Evolutionary conservation across 1,284 basidiomycete species (phyloP).

Genomic region (Afroboletus lepidellus): DNA sequence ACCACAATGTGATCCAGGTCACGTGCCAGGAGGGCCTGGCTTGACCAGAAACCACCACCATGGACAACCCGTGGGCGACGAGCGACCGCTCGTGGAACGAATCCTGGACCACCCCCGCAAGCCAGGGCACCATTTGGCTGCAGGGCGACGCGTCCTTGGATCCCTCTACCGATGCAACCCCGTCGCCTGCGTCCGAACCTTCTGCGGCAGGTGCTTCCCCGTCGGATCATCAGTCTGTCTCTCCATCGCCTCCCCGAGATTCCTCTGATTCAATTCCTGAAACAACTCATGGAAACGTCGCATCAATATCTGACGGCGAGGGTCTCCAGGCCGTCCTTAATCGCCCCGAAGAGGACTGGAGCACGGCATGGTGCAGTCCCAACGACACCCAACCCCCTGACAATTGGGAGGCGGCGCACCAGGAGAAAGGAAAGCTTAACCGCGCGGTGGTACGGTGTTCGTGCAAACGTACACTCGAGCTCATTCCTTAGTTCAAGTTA

Average conservation of each 20-base stretch:
- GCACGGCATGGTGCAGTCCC: slow-evolving; percentile 38
- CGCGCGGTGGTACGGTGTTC: slow-evolving; percentile 52
- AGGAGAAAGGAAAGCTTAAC: slow-evolving; percentile 57
- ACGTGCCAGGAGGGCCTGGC: neutral
- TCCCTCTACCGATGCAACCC: neutral
- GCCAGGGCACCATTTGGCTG: neutral
- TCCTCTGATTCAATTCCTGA: neutral
- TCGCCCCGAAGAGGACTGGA: slow-evolving; percentile 46
- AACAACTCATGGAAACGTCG: neutral
- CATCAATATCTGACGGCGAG: neutral
- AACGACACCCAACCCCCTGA: slow-evolving; percentile 39
- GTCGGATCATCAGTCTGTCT: slow-evolving; percentile 5
- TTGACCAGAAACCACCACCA: neutral
- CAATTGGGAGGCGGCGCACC: slow-evolving; percentile 67
- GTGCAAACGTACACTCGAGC: slow-evolving; percentile 12
- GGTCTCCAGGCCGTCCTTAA: slow-evolving; percentile 27
- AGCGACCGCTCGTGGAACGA: neutral
- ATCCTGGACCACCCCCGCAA: neutral
- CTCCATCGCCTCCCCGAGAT: neutral
- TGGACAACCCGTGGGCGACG: slow-evolving; percentile 6
- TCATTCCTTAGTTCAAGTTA: slow-evolving; percentile 35
- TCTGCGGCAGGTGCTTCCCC: neutral
- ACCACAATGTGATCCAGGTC: slow-evolving; percentile 3
- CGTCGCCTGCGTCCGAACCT: neutral
- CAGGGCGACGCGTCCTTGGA: neutral